phyloP scores from a whole-genome alignment of 176 grass and related monocot species.

The Metroxylon sagu region DNA sequence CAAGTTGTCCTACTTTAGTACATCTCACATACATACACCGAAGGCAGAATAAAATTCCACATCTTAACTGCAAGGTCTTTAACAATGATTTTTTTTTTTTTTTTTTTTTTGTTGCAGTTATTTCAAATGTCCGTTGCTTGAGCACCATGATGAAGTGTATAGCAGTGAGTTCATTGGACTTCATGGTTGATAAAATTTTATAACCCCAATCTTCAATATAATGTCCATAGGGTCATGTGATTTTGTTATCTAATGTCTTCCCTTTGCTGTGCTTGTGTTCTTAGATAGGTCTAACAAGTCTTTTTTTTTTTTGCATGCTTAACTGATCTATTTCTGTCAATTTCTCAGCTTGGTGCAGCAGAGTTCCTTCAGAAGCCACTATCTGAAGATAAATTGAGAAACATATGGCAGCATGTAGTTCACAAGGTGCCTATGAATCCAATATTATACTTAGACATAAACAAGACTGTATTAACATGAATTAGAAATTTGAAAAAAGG shows the following conservation, averaged over 20 bases:
- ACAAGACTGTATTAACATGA: neutral
- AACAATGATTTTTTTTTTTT: no score
- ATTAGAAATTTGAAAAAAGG: neutral
- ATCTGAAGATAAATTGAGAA: constrained; percentile 40
- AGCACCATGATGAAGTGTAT: constrained; percentile 49
- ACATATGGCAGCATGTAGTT: constrained; percentile 51
- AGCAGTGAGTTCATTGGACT: constrained; percentile 22
- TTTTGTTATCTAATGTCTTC: no score
- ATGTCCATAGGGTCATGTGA: no score
- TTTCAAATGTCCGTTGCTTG: constrained; percentile 32
- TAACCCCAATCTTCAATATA: no score
- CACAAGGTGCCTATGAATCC: constrained; percentile 33
- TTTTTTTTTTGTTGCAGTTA: constrained; percentile 21
- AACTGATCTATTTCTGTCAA: neutral
- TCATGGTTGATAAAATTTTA: neutral
- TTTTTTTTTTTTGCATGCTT: neutral
- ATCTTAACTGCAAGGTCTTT: no score
- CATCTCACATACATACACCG: no score
- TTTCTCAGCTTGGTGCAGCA: constrained; percentile 37
- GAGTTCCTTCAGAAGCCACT: constrained; percentile 48
- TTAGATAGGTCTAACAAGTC: no score
- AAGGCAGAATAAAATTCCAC: no score
- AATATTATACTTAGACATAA: neutral
- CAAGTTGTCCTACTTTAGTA: no score
- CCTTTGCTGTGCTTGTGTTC: neutral